Evolutionary conservation across 371 early-diverging fungal species (phyloP).

Genomic region (Mucor mucedo): DNA sequence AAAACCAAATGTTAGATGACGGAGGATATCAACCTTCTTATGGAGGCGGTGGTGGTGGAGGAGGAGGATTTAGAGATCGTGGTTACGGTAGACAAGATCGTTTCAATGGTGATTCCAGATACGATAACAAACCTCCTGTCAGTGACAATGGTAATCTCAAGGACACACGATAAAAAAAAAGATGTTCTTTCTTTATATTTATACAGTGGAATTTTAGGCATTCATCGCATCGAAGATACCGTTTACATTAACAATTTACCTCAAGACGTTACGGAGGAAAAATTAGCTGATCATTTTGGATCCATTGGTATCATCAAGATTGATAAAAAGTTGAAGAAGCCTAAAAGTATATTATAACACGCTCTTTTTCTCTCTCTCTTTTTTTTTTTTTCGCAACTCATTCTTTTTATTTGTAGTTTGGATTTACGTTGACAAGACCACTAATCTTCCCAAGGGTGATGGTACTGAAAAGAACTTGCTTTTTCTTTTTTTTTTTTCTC

Average conservation of each 20-base stretch:
- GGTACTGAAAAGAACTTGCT: constrained; percentile 37
- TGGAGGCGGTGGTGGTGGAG: constrained; percentile 6
- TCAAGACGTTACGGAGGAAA: constrained; percentile 63
- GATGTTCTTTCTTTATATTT: background rate
- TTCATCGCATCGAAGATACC: constrained; percentile 64
- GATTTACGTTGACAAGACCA: constrained; percentile 67
- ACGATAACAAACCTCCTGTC: constrained; percentile 9
- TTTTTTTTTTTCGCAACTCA: background rate
- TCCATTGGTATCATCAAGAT: constrained; percentile 76
- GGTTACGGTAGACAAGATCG: constrained; percentile 23
- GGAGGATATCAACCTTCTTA: constrained; percentile 14
- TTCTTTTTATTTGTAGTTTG: constrained; percentile 49
- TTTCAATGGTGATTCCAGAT: constrained; percentile 11
- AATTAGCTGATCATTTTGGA: constrained; percentile 65
- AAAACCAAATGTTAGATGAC: constrained; percentile 4
- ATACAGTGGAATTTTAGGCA: constrained; percentile 12
- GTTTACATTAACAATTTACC: constrained; percentile 69
- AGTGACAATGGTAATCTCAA: constrained; percentile 20
- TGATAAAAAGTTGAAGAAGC: constrained; percentile 64
- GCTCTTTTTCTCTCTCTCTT: background rate
- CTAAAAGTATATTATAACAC: constrained; percentile 52
- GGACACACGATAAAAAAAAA: background rate
- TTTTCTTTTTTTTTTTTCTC: background rate
- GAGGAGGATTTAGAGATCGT: constrained; percentile 20
- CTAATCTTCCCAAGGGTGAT: constrained; percentile 73